phyloP scores from a whole-genome alignment of 257 asterid genomes.

The Ilex aquifolium region DNA sequence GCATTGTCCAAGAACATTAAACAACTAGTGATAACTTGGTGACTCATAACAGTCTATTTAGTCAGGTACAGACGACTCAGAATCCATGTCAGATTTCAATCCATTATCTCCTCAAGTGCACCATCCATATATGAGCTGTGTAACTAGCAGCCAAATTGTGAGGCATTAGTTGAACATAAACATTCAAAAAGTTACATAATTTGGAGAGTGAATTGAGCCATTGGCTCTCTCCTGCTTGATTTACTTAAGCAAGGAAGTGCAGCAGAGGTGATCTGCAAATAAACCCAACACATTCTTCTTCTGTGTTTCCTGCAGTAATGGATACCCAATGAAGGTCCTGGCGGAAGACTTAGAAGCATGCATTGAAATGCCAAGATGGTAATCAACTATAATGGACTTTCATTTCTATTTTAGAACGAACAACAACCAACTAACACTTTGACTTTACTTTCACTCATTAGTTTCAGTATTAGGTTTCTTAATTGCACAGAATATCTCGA shows the following conservation, averaged over 20 bases:
- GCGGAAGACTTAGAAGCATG: slow-evolving; percentile 56
- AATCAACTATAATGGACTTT: too few species aligned
- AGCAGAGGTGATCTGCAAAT: slow-evolving; percentile 3
- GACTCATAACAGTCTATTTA: slow-evolving; percentile 48
- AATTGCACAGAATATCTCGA: too few species aligned
- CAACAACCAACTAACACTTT: too few species aligned
- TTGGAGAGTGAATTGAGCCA: slow-evolving; percentile 46
- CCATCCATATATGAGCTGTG: slow-evolving; percentile 66
- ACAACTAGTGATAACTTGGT: slow-evolving; percentile 52
- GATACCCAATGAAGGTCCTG: slow-evolving; percentile 50
- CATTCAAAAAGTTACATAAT: slow-evolving; percentile 49
- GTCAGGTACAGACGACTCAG: slow-evolving; percentile 14
- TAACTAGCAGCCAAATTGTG: slow-evolving; percentile 66
- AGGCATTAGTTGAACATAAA: slow-evolving; percentile 74
- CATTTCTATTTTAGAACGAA: too few species aligned
- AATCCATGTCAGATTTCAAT: slow-evolving; percentile 55
- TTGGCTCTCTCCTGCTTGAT: slow-evolving; percentile 39
- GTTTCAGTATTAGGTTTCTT: too few species aligned
- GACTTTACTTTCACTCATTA: too few species aligned
- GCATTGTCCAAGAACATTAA: slow-evolving; percentile 48
- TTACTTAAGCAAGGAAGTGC: slow-evolving; percentile 33
- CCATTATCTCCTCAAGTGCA: slow-evolving; percentile 43
- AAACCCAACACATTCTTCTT: slow-evolving; percentile 35
- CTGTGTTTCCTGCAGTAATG: slow-evolving; percentile 45
- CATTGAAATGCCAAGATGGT: slow-evolving; percentile 39